A percentile compares a stretch with the other conserved stretches of the same genome.
phyloP scores from a whole-genome alignment of 2,329 filamentous ascomycete genomes.

The Coniochaeta sp. region DNA sequence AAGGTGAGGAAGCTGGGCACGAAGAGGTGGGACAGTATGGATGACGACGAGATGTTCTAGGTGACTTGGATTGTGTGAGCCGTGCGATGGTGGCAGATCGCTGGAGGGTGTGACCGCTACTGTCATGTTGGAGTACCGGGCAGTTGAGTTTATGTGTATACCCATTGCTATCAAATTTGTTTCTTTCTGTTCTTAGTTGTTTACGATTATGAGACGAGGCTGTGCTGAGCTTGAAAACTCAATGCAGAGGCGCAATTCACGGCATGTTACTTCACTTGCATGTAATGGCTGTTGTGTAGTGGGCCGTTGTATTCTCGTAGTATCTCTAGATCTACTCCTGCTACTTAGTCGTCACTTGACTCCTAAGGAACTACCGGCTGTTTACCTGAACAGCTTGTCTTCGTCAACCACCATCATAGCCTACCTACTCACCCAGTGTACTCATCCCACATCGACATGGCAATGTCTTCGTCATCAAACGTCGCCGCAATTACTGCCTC shows the following conservation, averaged over 20 bases:
- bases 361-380: not conserved
- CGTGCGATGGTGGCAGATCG: not conserved
- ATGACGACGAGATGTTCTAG: constrained; percentile 31
- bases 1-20: constrained; percentile 42
- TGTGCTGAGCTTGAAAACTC: too few species aligned
- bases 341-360: not conserved
- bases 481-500: not conserved
- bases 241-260: not conserved
- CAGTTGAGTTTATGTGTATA: not conserved
- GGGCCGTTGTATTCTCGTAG: not conserved
- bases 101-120: not conserved
- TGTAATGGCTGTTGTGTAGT: not conserved
- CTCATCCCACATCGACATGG: too few species aligned
- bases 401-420: not conserved
- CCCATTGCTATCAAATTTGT: not conserved
- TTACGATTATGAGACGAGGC: not conserved
- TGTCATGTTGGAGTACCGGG: not conserved
- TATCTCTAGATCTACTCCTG: not conserved
- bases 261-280: not conserved
- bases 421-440: not conserved
- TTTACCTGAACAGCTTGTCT: not conserved
- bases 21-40: constrained; percentile 38
- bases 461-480: not conserved
- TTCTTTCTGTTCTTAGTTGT: not conserved
- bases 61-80: not conserved